Conservation (phyloP, 441 rosid species). For the Aleurites moluccanus region DNA sequence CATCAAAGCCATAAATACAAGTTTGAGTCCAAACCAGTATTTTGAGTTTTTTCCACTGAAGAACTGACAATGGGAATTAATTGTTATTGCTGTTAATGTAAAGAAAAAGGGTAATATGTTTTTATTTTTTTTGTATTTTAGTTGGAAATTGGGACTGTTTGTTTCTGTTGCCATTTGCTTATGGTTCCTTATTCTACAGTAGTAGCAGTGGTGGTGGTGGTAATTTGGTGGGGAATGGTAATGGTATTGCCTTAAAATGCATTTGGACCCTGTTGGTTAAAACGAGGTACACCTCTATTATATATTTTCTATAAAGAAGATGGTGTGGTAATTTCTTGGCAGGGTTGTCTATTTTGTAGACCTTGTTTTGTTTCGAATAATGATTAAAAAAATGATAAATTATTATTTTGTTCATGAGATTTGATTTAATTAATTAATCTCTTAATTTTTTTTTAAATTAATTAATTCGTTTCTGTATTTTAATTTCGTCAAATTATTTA, state of each 20-base stretch:
- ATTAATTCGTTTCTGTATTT: too few relatives aligned
- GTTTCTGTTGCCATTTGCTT: constrained; percentile 32
- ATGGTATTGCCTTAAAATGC: constrained; percentile 34
- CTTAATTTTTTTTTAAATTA: too few relatives aligned
- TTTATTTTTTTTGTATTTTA: constrained; percentile 37
- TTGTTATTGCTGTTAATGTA: constrained; percentile 25
- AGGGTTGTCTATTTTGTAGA: constrained; percentile 29
- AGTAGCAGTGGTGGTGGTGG: constrained; percentile 15
- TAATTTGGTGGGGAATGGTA: background rate
- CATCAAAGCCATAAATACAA: constrained; percentile 35
- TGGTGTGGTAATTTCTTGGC: constrained; percentile 23
- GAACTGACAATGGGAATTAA: constrained; percentile 44
- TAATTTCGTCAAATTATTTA: too few relatives aligned
- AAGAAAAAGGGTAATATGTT: constrained; percentile 26
- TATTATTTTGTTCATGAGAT: too few relatives aligned
- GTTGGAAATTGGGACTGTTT: constrained; percentile 43
- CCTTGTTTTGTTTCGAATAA: constrained; percentile 15
- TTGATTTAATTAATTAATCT: too few relatives aligned
- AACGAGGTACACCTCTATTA: constrained; percentile 8
- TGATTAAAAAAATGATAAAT: too few relatives aligned
- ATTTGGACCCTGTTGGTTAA: constrained; percentile 49
- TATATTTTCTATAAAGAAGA: constrained; percentile 26
- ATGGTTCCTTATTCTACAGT: background rate
- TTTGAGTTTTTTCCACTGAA: constrained; percentile 70
- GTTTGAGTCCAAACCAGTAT: constrained; percentile 41